Percentiles rank a stretch among this genome's conserved stretches.
Conservation (phyloP, 2,329 filamentous ascomycete genomes). For the Massarina eburnea region DNA sequence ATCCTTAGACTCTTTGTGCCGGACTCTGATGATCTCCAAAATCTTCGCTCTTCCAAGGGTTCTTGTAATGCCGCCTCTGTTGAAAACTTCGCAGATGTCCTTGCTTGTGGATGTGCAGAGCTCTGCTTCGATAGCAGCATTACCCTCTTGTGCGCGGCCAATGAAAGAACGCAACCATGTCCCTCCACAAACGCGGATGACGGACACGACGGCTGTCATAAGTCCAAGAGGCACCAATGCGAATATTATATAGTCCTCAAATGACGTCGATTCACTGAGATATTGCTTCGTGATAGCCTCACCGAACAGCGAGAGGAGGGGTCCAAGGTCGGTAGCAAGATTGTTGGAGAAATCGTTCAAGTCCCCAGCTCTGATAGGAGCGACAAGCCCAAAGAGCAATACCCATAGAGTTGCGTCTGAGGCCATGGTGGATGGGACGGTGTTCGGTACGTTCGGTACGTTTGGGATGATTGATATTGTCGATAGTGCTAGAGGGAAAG, state of each 20-base stretch:
- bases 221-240: conserved; percentile 45
- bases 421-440: too few species aligned
- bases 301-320: conserved; percentile 28
- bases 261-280: conserved; percentile 23
- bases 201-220: conserved; percentile 41
- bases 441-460: too few species aligned
- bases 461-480: too few species aligned
- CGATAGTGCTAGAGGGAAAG: too few species aligned
- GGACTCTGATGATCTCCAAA: conserved; percentile 21
- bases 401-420: too few species aligned
- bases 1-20: background rate
- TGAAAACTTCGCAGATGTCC: conserved; percentile 20
- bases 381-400: too few species aligned
- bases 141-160: conserved; percentile 43
- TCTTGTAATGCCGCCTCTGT: conserved; percentile 7
- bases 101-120: conserved; percentile 44
- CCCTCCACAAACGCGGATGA: conserved; percentile 32
- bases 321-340: conserved; percentile 40
- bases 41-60: conserved; percentile 11
- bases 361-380: background rate
- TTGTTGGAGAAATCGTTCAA: conserved; percentile 45
- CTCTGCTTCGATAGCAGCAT: conserved; percentile 40
- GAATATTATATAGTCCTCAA: conserved; percentile 36
- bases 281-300: conserved; percentile 39
- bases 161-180: conserved; percentile 42